Conservation (phyloP, 805 yeast genomes). For the Barnettozyma sp. region DNA sequence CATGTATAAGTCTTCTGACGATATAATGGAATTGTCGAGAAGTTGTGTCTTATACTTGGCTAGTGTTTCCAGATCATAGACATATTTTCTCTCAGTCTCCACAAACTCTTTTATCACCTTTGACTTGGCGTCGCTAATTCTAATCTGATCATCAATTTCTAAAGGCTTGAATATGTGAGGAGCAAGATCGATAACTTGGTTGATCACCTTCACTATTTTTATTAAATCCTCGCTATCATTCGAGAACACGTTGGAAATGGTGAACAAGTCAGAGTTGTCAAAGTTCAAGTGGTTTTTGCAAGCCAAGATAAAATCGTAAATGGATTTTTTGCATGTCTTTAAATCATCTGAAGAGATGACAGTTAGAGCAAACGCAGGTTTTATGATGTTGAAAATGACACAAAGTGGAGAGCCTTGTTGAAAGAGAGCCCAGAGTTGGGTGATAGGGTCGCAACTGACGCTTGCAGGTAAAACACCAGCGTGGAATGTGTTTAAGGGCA, state of each 20-base stretch:
- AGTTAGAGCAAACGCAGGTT: constrained; percentile 51
- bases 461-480: constrained; percentile 74
- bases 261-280: constrained; percentile 77
- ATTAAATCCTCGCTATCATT: constrained; percentile 73
- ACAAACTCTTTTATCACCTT: constrained; percentile 80
- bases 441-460: constrained; percentile 81
- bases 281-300: constrained; percentile 70
- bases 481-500: constrained; percentile 47
- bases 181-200: constrained; percentile 50
- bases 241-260: constrained; percentile 83
- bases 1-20: constrained; percentile 72
- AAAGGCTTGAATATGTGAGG: constrained; percentile 34
- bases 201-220: constrained; percentile 67
- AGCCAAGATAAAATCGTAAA: constrained; percentile 83
- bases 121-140: constrained; percentile 49
- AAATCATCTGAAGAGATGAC: constrained; percentile 72
- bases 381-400: constrained; percentile 67
- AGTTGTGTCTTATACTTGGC: constrained; percentile 63
- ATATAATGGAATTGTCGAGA: constrained; percentile 54
- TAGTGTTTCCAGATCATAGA: constrained; percentile 79
- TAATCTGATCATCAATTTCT: constrained; percentile 25
- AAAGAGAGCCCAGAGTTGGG: constrained; percentile 80
- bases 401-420: constrained; percentile 93
- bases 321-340: constrained; percentile 78
- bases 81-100: constrained; percentile 88